phyloP scores from a whole-genome alignment of 257 asterid genomes.

The Fraxinus cuspidata region DNA sequence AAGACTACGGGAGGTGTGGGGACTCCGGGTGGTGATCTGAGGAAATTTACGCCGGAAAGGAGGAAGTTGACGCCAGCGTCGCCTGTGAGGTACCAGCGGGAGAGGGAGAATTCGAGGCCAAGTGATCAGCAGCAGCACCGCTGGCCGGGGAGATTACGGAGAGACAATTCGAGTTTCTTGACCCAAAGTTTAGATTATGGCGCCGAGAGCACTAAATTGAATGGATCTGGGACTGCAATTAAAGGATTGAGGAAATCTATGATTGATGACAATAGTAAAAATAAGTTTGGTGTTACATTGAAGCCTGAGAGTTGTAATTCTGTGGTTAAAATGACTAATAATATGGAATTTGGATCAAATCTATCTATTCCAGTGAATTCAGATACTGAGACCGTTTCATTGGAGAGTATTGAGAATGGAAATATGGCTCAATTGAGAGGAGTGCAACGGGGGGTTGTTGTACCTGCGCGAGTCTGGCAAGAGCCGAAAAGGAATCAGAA shows the following conservation, averaged over 20 bases:
- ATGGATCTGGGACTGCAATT: conserved; percentile 50
- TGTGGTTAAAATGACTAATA: conserved; percentile 31
- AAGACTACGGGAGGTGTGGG: conserved; percentile 37
- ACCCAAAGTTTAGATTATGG: conserved; percentile 73
- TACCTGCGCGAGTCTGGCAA: conserved; percentile 64
- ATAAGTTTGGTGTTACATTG: conserved; percentile 29
- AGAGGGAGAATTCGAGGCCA: conserved; percentile 53
- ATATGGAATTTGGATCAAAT: conserved; percentile 26
- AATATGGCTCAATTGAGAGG: conserved; percentile 38
- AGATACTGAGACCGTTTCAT: conserved; percentile 67
- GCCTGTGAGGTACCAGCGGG: conserved; percentile 55
- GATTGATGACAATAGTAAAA: conserved; percentile 34
- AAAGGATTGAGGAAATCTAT: conserved; percentile 43
- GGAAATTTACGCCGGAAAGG: conserved; percentile 78
- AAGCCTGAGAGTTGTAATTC: conserved; percentile 32
- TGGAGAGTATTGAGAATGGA: conserved; percentile 47
- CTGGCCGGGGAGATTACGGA: conserved; percentile 85
- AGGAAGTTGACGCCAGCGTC: conserved; percentile 58
- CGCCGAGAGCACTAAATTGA: conserved; percentile 36
- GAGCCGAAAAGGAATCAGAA: conserved; percentile 43
- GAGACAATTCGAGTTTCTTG: conserved; percentile 48
- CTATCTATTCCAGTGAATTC: conserved; percentile 44
- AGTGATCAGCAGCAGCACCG: conserved; percentile 61
- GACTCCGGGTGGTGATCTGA: conserved; percentile 38
- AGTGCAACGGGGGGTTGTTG: conserved; percentile 53